A percentile compares a stretch with the other conserved stretches of the same genome.
Conservation (phyloP, 805 yeast genomes). For the Candida suzukii region DNA sequence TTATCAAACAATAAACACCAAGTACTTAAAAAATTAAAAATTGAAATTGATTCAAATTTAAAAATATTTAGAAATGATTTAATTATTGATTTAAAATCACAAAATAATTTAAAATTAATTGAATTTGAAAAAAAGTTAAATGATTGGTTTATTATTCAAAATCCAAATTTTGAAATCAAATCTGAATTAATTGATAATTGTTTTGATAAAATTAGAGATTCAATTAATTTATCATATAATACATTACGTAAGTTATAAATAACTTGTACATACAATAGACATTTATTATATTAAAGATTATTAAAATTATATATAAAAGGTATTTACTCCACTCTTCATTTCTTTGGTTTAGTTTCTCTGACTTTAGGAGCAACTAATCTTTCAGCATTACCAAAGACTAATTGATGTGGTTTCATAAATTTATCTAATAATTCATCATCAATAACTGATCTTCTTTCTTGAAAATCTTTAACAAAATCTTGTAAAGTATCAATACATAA, state of each 20-base stretch:
- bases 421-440: conserved; percentile 52
- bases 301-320: neutral
- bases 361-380: conserved; percentile 66
- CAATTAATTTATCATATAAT: conserved; percentile 9
- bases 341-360: conserved; percentile 33
- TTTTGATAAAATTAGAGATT: conserved; percentile 7
- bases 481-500: conserved; percentile 76
- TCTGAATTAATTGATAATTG: conserved; percentile 5
- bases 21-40: neutral
- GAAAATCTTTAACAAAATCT: conserved; percentile 74
- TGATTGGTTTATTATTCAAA: conserved; percentile 14
- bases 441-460: conserved; percentile 63
- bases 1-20: neutral
- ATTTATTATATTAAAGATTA: neutral
- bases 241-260: conserved; percentile 7
- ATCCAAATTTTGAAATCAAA: conserved; percentile 10
- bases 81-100: conserved; percentile 8
- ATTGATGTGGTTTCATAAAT: conserved; percentile 82
- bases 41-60: conserved; percentile 3
- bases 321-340: neutral
- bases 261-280: neutral
- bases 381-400: conserved; percentile 67
- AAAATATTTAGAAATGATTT: conserved; percentile 9
- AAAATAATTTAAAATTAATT: conserved; percentile 6
- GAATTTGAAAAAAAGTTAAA: conserved; percentile 2